These are phyloP conservation scores for Heracleum sosnowskyi DNA, from an alignment of 129 eudicot genomes.

Conservation along the genomic window DNA sequence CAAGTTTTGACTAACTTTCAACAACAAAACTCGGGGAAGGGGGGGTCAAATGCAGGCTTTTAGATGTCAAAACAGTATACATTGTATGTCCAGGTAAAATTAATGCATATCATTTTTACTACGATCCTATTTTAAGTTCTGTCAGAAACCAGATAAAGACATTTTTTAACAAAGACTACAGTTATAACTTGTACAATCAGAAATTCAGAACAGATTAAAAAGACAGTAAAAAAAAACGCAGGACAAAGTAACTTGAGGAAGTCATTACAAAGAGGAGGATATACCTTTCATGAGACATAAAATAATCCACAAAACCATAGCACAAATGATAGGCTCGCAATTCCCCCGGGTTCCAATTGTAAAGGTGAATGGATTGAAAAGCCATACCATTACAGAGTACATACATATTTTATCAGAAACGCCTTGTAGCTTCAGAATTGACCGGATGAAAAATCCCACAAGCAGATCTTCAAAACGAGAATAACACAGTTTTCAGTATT, in stretches of 20 bases:
- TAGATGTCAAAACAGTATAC: not conserved
- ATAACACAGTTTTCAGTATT: conserved; percentile 7
- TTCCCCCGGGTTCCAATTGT: conserved; percentile 99
- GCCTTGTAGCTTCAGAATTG: conserved; percentile 82
- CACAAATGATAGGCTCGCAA: conserved; percentile 95
- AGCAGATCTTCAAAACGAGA: conserved; percentile 61
- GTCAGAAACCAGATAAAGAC: not conserved
- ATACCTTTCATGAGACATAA: conserved; percentile 82
- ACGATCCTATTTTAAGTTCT: not conserved
- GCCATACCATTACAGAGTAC: conserved; percentile 74
- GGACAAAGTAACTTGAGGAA: not conserved
- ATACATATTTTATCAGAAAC: conserved; percentile 61
- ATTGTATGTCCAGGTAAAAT: not conserved
- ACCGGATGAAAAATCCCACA: conserved; percentile 70
- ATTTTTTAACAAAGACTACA: not conserved
- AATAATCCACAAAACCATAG: conserved; percentile 87
- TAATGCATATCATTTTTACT: not conserved
- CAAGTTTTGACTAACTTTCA: not conserved
- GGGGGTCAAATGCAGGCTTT: not conserved
- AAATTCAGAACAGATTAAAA: not conserved
- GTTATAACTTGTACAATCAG: not conserved
- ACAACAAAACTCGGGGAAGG: not conserved
- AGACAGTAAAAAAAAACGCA: not conserved
- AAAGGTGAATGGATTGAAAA: conserved; percentile 96
- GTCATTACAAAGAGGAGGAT: conserved; percentile 6